These are phyloP conservation scores for Sporobolomyces phaffii DNA, from an alignment of 768 basidiomycete species.

Conservation along the genomic window DNA sequence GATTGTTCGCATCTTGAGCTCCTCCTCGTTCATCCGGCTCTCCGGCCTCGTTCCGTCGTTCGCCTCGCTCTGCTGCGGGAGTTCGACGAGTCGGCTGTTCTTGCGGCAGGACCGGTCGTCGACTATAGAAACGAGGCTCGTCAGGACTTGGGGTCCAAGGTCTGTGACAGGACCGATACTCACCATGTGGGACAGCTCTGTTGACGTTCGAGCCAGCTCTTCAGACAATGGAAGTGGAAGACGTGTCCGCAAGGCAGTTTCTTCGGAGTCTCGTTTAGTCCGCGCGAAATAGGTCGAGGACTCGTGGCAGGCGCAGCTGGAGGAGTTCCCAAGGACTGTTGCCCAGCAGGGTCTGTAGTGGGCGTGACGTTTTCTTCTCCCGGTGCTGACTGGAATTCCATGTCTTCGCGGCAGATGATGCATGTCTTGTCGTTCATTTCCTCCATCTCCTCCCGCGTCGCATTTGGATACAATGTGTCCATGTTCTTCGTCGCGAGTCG, in stretches of 20 bases:
- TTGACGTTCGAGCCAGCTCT: slow-evolving; percentile 96
- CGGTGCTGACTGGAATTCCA: slow-evolving; percentile 52
- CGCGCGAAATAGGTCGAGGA: neutral
- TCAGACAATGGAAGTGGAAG: slow-evolving; percentile 94
- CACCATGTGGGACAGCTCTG: slow-evolving; percentile 99
- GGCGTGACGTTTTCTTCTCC: slow-evolving; percentile 16
- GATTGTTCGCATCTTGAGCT: slow-evolving; percentile 22
- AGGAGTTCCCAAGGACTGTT: slow-evolving; percentile 38
- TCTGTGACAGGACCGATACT: slow-evolving; percentile 44
- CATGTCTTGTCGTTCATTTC: slow-evolving; percentile 83
- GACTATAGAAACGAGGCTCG: slow-evolving; percentile 23
- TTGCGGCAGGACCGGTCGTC: slow-evolving; percentile 35
- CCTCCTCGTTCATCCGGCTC: slow-evolving; percentile 1
- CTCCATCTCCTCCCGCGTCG: slow-evolving; percentile 73
- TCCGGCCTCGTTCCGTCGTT: neutral
- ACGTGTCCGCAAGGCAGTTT: slow-evolving; percentile 94
- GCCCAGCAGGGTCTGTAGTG: slow-evolving; percentile 25
- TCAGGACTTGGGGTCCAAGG: slow-evolving; percentile 12
- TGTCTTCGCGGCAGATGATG: slow-evolving; percentile 97
- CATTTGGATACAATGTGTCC: slow-evolving; percentile 91
- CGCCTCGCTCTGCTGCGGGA: slow-evolving; percentile 34
- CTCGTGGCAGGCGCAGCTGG: slow-evolving; percentile 21
- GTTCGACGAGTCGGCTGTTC: slow-evolving; percentile 34
- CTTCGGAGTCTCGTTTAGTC: slow-evolving; percentile 81
- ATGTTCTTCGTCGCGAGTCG: slow-evolving; percentile 91